These are phyloP conservation scores for Nematocida parisii DNA, from an alignment of 371 early-diverging fungal genomes.

Conservation along the genomic window DNA sequence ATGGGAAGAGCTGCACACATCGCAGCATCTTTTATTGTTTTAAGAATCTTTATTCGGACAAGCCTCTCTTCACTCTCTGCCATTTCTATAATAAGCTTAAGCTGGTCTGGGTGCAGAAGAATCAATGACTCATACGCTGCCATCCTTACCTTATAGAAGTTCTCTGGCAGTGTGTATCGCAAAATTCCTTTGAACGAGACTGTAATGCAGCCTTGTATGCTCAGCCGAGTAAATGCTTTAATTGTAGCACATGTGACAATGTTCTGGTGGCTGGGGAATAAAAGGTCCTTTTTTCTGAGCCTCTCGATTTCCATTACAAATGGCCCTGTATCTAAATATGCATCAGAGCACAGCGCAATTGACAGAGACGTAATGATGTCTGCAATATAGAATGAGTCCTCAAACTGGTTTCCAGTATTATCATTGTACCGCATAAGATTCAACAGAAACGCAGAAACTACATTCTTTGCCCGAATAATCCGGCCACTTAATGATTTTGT, in stretches of 20 bases:
- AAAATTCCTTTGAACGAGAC: constrained; percentile 57
- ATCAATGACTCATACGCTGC: constrained; percentile 67
- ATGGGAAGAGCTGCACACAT: constrained; percentile 38
- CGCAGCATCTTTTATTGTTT: neutral
- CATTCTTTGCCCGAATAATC: constrained; percentile 46
- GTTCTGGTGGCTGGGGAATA: constrained; percentile 70
- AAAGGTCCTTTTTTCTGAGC: constrained; percentile 67
- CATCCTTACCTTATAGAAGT: constrained; percentile 66
- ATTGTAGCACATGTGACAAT: constrained; percentile 62
- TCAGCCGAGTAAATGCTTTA: constrained; percentile 62
- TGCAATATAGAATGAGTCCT: constrained; percentile 68
- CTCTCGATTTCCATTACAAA: constrained; percentile 67
- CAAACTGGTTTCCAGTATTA: constrained; percentile 64
- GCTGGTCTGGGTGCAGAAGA: constrained; percentile 19
- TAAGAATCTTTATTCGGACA: constrained; percentile 34
- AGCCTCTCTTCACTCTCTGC: constrained; percentile 2
- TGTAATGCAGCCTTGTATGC: constrained; percentile 55
- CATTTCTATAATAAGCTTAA: constrained; percentile 2
- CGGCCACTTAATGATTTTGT: constrained; percentile 47
- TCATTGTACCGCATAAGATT: constrained; percentile 70
- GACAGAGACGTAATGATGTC: constrained; percentile 62
- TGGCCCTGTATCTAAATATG: constrained; percentile 11
- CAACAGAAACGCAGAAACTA: constrained; percentile 67
- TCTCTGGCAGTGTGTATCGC: constrained; percentile 55
- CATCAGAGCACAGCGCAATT: constrained; percentile 53